Conservation (phyloP, 768 basidiomycete species). For the Russula sp. region DNA sequence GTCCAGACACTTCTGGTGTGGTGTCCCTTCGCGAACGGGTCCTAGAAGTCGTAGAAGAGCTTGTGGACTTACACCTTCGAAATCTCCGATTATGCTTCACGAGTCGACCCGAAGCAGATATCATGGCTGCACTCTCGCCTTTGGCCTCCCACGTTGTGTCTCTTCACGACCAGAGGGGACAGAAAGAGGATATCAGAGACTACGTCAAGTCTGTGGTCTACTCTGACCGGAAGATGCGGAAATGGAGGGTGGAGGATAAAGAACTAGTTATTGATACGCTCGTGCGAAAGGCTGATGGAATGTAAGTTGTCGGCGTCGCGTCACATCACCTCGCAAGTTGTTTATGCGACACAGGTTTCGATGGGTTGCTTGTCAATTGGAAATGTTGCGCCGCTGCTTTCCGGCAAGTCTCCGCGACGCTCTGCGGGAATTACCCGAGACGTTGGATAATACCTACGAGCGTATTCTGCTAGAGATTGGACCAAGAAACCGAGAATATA, state of each 20-base stretch:
- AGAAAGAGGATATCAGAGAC: neutral
- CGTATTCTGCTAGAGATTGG: neutral
- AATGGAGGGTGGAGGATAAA: neutral
- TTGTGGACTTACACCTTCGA: neutral
- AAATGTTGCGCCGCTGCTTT: neutral
- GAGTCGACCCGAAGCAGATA: neutral
- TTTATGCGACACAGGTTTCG: neutral
- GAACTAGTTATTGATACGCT: neutral
- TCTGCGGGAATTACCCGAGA: neutral
- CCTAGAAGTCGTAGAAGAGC: neutral
- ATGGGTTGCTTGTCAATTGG: neutral
- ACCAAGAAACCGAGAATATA: neutral
- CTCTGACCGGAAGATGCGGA: neutral
- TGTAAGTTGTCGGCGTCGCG: neutral
- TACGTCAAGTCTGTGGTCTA: neutral
- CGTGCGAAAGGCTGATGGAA: neutral
- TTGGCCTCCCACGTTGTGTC: neutral
- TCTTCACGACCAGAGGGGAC: neutral
- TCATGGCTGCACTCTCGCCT: neutral
- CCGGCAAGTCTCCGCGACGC: neutral
- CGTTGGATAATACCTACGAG: neutral
- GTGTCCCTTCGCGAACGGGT: neutral
- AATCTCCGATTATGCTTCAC: neutral
- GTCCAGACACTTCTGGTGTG: neutral
- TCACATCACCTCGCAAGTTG: neutral